Evolutionary conservation across 2,329 filamentous ascomycete species (phyloP).

Genomic region (Apiospora phragmitis): DNA sequence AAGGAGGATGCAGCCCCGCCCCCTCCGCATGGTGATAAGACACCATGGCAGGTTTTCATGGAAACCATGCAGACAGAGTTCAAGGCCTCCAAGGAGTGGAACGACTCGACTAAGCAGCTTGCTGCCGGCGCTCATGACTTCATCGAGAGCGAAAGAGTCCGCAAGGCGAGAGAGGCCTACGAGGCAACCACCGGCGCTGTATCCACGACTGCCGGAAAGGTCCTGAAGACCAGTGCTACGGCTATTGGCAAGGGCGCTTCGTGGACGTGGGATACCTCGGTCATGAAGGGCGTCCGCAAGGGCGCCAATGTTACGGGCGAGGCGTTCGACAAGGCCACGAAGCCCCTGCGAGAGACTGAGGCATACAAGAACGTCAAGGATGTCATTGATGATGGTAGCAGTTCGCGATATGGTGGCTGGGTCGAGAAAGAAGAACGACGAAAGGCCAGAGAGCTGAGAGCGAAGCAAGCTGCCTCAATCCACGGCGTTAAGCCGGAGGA

Average conservation of each 20-base stretch:
- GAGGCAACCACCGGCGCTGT: conserved; percentile 83
- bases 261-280: conserved; percentile 96
- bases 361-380: conserved; percentile 94
- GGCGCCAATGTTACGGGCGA: conserved; percentile 84
- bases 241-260: conserved; percentile 87
- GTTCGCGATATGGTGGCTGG: conserved; percentile 94
- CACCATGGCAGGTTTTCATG: conserved; percentile 97
- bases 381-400: conserved; percentile 95
- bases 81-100: conserved; percentile 98
- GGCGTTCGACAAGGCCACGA: conserved; percentile 90
- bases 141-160: conserved; percentile 87
- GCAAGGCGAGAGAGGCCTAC: conserved; percentile 82
- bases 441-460: conserved; percentile 72
- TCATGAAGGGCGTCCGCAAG: conserved; percentile 87
- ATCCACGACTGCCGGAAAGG: conserved; percentile 73
- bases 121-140: conserved; percentile 88
- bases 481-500: conserved; percentile 56
- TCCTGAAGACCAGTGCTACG: conserved; percentile 81
- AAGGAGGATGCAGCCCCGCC: conserved; percentile 76
- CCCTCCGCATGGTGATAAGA: conserved; percentile 97
- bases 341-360: conserved; percentile 91
- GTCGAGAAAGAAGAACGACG: conserved; percentile 92
- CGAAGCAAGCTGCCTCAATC: conserved; percentile 56
- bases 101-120: conserved; percentile 95
- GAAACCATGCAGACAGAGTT: conserved; percentile 95